Evolutionary conservation across 164 flowering plant species (phyloP).

Genomic region (Saururus chinensis): DNA sequence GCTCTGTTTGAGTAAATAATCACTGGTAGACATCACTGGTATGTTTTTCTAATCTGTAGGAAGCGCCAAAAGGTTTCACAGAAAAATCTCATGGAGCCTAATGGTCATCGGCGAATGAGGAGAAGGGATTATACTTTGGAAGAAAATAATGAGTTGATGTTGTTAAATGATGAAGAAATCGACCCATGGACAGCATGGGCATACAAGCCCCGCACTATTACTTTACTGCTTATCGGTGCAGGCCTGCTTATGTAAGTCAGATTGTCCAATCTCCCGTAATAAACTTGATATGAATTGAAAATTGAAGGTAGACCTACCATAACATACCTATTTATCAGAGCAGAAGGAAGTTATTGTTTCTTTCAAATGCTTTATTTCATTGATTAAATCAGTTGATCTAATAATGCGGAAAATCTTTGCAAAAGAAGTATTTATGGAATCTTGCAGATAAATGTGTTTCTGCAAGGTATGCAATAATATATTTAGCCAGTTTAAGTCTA

Average conservation of each 20-base stretch:
- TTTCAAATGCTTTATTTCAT: too few species aligned
- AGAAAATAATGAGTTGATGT: slow-evolving; percentile 32
- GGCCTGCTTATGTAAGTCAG: slow-evolving; percentile 80
- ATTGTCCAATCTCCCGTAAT: not conserved
- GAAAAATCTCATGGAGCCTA: slow-evolving; percentile 40
- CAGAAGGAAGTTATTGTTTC: not conserved
- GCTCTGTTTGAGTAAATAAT: too few species aligned
- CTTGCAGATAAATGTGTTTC: too few species aligned
- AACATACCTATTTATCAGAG: not conserved
- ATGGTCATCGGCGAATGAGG: slow-evolving; percentile 38
- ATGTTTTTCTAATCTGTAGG: not conserved
- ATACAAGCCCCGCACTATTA: slow-evolving; percentile 79
- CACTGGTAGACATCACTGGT: not conserved
- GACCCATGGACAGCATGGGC: slow-evolving; percentile 99
- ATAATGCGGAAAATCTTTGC: not conserved
- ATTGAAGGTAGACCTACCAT: too few species aligned
- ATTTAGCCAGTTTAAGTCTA: too few species aligned
- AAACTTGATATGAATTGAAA: not conserved
- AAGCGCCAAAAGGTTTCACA: not conserved
- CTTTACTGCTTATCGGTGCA: slow-evolving; percentile 79
- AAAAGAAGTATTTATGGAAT: too few species aligned
- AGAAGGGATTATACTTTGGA: slow-evolving; percentile 23
- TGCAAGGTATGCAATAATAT: too few species aligned
- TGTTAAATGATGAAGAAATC: slow-evolving; percentile 28
- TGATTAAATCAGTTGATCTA: not conserved